These are phyloP conservation scores for Globisporangium spinosum DNA, from an alignment of 352 stramenopile genomes.

Conservation along the genomic window DNA sequence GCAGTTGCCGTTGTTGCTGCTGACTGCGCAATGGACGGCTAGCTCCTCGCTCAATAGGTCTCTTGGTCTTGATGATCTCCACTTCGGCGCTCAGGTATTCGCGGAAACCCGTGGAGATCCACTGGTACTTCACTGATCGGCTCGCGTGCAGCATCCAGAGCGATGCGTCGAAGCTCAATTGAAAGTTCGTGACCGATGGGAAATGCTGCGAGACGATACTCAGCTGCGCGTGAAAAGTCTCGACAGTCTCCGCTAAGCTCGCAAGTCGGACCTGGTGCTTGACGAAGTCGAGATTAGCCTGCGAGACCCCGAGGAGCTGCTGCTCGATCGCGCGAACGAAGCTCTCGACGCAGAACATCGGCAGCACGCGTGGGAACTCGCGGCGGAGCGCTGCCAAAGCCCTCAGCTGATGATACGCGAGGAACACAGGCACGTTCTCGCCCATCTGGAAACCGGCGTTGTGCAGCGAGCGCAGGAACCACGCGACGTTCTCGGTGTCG, in stretches of 20 bases:
- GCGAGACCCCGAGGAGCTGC: constrained; percentile 55
- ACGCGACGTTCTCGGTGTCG: constrained; percentile 69
- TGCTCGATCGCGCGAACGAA: constrained; percentile 64
- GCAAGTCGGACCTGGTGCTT: constrained; percentile 49
- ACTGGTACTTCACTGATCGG: constrained; percentile 65
- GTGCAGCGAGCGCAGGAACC: constrained; percentile 63
- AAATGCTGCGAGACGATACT: constrained; percentile 5
- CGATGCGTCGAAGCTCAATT: constrained; percentile 54
- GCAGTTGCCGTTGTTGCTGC: background rate
- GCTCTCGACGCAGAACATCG: constrained; percentile 73
- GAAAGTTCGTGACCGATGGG: constrained; percentile 42
- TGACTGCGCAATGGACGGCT: background rate
- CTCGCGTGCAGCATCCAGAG: constrained; percentile 70
- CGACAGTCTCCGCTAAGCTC: constrained; percentile 32
- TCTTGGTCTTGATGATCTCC: constrained; percentile 49
- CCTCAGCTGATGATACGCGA: constrained; percentile 53
- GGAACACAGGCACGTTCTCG: constrained; percentile 45
- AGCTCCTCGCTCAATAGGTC: constrained; percentile 21
- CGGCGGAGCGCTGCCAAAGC: constrained; percentile 50
- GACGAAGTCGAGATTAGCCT: constrained; percentile 54
- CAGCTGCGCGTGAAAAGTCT: constrained; percentile 12
- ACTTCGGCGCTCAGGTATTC: constrained; percentile 50
- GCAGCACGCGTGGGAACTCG: constrained; percentile 48
- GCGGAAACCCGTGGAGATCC: constrained; percentile 27
- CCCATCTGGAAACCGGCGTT: constrained; percentile 47